Evolutionary conservation across 1,139 yeast genomes (phyloP), one percentile per base, ranked within the genome.

Genomic region (Taphrina wiesneri): DNA sequence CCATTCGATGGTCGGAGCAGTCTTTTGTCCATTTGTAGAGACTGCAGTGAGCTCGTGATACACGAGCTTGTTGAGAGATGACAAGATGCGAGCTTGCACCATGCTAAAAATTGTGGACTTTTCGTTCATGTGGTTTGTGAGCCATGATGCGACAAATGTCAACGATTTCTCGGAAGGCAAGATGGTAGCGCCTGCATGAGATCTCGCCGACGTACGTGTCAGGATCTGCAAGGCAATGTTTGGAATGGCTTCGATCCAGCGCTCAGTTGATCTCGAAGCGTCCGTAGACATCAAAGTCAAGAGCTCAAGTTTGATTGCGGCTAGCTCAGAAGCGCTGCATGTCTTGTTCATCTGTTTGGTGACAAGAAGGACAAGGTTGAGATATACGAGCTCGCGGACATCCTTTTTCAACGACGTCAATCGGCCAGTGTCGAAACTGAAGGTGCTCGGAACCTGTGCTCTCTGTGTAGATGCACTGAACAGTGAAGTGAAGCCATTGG

Each of bases 391-490:
- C 25, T 60, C 64, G 5, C 21, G 26, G 17, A 53, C 43, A 30
- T 60, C 64, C 51, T 60, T 60, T 26, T 39, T 41, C 30, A 60
- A 19, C 25, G 64, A 34, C 36, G 26, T 43, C 41, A 60, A 36
- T 3, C 64, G 64, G 13, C 57, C 30, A 3, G 52, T 47, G 57
- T 60, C 64, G 43, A 60, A 60, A 15, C n/a, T 23, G 45, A 60
- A 60, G 13, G 64, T 60, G 19, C 39, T 30, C 9, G 56, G 49
- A 7, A 41, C 43, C n/a, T 49, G 32, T 4, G 30, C 19, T 45
- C 32, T 56, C 30, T 23, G n/a, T 17, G 28, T 28, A 15, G 64
- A 41, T 9, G 46, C 28, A 21, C 32, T 25, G 23, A 53, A 26
- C 34, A 60, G 9, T 17, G 64, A 26, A 3, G 26, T 45, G 41